phyloP scores from a whole-genome alignment of 768 basidiomycete species.

The Lentinula sp. region DNA sequence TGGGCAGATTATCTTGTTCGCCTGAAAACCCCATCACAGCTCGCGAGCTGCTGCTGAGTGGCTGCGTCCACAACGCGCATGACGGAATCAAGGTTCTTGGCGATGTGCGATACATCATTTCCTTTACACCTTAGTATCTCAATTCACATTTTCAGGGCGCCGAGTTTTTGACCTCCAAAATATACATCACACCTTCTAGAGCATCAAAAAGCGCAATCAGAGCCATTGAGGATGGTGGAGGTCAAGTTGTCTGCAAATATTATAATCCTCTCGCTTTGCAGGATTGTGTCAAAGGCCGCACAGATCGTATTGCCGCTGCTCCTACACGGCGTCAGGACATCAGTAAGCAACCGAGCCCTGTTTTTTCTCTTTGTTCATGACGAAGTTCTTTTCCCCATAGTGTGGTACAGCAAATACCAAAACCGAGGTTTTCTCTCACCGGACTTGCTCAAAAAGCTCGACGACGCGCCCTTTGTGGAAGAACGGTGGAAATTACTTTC shows the following conservation, averaged over 20 bases:
- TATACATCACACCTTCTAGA: slow-evolving; percentile 78
- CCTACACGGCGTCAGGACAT: slow-evolving; percentile 87
- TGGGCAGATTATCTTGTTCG: slow-evolving; percentile 72
- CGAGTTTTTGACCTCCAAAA: slow-evolving; percentile 56
- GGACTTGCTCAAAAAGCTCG: slow-evolving; percentile 45
- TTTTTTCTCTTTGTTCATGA: slow-evolving; percentile 4
- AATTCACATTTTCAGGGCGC: slow-evolving; percentile 43
- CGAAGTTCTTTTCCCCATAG: slow-evolving; percentile 25
- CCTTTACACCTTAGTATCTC: background rate
- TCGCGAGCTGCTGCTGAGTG: slow-evolving; percentile 74
- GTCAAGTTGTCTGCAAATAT: slow-evolving; percentile 83
- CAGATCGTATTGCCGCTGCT: slow-evolving; percentile 66
- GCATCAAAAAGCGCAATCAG: slow-evolving; percentile 83
- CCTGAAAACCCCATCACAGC: slow-evolving; percentile 85
- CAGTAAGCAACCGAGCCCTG: slow-evolving; percentile 36
- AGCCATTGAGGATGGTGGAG: slow-evolving; percentile 78
- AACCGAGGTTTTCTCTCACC: slow-evolving; percentile 76
- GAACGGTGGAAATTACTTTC: slow-evolving; percentile 68
- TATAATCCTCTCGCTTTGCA: slow-evolving; percentile 84
- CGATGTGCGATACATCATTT: slow-evolving; percentile 43
- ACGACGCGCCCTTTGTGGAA: slow-evolving; percentile 50
- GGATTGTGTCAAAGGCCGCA: slow-evolving; percentile 68
- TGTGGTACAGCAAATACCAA: slow-evolving; percentile 70
- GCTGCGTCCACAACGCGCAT: slow-evolving; percentile 82
- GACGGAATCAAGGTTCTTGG: slow-evolving; percentile 92